A percentile compares a stretch with the other conserved stretches of the same genome.
These are phyloP conservation scores for Boletus vermiculosoides DNA, from an alignment of 768 basidiomycete genomes.

Conservation along the genomic window DNA sequence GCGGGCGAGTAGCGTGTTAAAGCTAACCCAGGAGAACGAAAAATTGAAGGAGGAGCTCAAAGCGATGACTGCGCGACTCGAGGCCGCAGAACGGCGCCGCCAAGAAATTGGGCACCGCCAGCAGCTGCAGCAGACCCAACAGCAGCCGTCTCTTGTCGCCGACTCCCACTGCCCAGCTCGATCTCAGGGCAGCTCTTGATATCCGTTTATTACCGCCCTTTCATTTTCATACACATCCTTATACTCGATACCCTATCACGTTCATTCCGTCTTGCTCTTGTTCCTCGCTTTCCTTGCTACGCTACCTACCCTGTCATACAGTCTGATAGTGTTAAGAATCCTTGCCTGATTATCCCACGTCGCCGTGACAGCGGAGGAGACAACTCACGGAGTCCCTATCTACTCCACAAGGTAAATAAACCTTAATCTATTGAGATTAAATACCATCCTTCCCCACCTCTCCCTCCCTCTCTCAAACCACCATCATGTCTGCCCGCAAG, in stretches of 20 bases:
- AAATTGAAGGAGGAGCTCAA: slow-evolving; percentile 73
- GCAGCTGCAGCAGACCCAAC: slow-evolving; percentile 3
- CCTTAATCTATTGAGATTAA: slow-evolving; percentile 17
- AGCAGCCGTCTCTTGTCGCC: slow-evolving; percentile 12
- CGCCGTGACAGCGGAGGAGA: background rate
- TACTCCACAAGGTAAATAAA: slow-evolving; percentile 14
- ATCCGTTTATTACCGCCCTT: slow-evolving; percentile 27
- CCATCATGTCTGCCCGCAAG: slow-evolving; percentile 26
- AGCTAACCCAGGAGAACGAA: slow-evolving; percentile 76
- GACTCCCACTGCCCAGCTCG: slow-evolving; percentile 15
- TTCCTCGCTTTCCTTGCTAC: slow-evolving; percentile 15
- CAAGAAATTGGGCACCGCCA: slow-evolving; percentile 43
- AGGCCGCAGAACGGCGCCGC: slow-evolving; percentile 68
- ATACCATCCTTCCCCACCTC: background rate
- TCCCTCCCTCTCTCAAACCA: slow-evolving; percentile 7
- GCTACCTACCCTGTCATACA: slow-evolving; percentile 2
- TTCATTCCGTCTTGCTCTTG: slow-evolving; percentile 17
- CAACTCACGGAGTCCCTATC: background rate
- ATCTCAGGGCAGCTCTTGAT: slow-evolving; percentile 26
- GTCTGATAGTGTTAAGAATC: background rate
- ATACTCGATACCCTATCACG: slow-evolving; percentile 27
- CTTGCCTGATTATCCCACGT: slow-evolving; percentile 10
- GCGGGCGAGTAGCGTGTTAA: slow-evolving; percentile 74
- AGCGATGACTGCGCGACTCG: slow-evolving; percentile 71
- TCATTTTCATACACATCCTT: slow-evolving; percentile 18